These are phyloP conservation scores for Danielozyma ontarioensis DNA, from an alignment of 805 yeast genomes.

Conservation along the genomic window DNA sequence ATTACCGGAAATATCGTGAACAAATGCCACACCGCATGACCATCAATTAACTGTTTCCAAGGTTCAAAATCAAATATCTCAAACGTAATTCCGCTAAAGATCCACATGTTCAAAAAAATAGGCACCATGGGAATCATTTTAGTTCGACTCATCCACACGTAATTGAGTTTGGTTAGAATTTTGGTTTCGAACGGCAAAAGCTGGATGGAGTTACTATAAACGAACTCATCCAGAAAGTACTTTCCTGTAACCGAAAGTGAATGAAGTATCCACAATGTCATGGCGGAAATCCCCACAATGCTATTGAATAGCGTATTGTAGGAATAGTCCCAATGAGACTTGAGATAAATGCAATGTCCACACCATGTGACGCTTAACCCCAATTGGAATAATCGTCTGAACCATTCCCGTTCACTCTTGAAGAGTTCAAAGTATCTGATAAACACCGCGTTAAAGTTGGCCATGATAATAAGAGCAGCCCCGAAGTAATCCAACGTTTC, in stretches of 20 bases:
- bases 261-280: conserved; percentile 31
- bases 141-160: conserved; percentile 20
- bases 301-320: conserved; percentile 32
- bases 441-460: conserved; percentile 30
- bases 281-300: conserved; percentile 24
- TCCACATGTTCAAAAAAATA: conserved; percentile 26
- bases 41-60: conserved; percentile 50
- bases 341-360: conserved; percentile 24
- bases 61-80: conserved; percentile 36
- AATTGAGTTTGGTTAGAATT: conserved; percentile 26
- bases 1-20: conserved; percentile 79
- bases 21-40: conserved; percentile 92
- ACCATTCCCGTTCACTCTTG: conserved; percentile 4
- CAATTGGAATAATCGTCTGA: conserved; percentile 13
- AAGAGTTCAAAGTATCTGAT: conserved; percentile 27
- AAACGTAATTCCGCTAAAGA: conserved; percentile 25
- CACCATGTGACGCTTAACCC: conserved; percentile 13
- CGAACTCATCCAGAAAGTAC: conserved; percentile 10
- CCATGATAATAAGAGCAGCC: conserved; percentile 32
- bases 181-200: conserved; percentile 36
- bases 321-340: conserved; percentile 32
- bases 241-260: conserved; percentile 14
- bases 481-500: conserved; percentile 40
- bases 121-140: conserved; percentile 31
- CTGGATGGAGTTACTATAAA: conserved; percentile 31